Evolutionary conservation across 371 early-diverging fungal species (phyloP), one percentile per base, ranked within the genome.

Genomic region (Syncephalastrum monosporum): DNA sequence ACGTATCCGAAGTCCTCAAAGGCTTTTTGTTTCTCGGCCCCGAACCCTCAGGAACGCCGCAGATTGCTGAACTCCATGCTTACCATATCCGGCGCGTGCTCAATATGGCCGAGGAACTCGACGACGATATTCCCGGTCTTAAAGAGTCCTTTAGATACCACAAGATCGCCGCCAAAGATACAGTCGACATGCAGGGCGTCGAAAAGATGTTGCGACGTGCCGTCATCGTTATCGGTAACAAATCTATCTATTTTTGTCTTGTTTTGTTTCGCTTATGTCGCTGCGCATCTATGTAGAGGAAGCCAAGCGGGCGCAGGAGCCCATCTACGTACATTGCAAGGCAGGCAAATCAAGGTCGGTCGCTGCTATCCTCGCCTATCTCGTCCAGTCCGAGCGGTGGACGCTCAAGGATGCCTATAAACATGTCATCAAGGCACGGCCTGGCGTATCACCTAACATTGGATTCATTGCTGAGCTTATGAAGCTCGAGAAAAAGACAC

Each of bases 241-340:
- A 12, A 7, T 50, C 19, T 21, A 24, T 54, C 44, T 33, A 33
- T 42, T 46, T 50, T 19, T 42, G 24, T 52, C 27, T 59, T 43
- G 17, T 43, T 53, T 50, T 49, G 12, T 38, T 46, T n/a, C 42
- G 38, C 38, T 33, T 33, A 33, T 10, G 3, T 8, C 10, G 10
- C 44, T 4, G 24, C 8, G 14, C 2, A 50, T 24, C 50, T 14
- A 21, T 55, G 23, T 64, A 79, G 80, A 74, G 24, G 61, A 65
- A 19, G 56, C 72, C 13, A 74, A 75, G 21, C 66, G 71, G 29
- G 54, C 71, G 14, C 78, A 81, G 47, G 75, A 76, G 21, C 76
- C 84, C 1, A 86, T 93, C 52, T 89, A 91, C 59, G 91, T 93
- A 1, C 94, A 93, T 65, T 93, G 94, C 73, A 87, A 89, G 53